Evolutionary conservation across 495 filamentous ascomycete genomes (phyloP).

Genomic region (Xylaria telfairii): DNA sequence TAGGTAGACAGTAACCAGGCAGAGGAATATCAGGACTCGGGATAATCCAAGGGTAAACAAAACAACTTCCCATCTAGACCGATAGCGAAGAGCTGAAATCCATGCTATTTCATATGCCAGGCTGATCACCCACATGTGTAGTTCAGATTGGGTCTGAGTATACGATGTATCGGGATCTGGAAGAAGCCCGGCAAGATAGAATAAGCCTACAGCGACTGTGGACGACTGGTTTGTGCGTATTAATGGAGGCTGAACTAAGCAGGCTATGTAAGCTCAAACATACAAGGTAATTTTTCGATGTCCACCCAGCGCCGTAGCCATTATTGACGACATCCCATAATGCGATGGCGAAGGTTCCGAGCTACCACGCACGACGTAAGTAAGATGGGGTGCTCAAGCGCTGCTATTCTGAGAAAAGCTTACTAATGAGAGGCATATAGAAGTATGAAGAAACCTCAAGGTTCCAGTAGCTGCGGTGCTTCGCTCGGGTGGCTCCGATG

Average conservation of each 20-base stretch:
- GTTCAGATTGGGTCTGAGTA: not conserved
- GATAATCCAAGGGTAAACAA: not conserved
- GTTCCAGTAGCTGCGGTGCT: too few relatives aligned
- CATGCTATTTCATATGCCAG: not conserved
- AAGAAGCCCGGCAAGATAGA: constrained; percentile 5
- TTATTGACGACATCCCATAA: not conserved
- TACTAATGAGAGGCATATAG: not conserved
- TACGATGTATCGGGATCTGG: constrained; percentile 1
- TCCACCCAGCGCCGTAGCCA: not conserved
- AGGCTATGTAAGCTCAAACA: too few relatives aligned
- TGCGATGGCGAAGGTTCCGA: not conserved
- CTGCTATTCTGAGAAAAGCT: not conserved
- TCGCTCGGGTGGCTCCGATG: not conserved
- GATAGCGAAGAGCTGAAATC: not conserved
- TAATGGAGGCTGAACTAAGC: not conserved
- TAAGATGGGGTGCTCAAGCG: not conserved
- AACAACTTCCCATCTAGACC: not conserved
- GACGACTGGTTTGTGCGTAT: not conserved
- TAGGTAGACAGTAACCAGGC: not conserved
- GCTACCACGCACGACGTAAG: not conserved
- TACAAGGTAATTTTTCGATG: not conserved
- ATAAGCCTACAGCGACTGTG: not conserved
- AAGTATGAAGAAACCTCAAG: not conserved
- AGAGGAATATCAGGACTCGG: not conserved
- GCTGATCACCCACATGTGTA: constrained; percentile 1